These are phyloP conservation scores for Phytophthora pistaciae DNA, from an alignment of 352 stramenopile species.

Conservation along the genomic window DNA sequence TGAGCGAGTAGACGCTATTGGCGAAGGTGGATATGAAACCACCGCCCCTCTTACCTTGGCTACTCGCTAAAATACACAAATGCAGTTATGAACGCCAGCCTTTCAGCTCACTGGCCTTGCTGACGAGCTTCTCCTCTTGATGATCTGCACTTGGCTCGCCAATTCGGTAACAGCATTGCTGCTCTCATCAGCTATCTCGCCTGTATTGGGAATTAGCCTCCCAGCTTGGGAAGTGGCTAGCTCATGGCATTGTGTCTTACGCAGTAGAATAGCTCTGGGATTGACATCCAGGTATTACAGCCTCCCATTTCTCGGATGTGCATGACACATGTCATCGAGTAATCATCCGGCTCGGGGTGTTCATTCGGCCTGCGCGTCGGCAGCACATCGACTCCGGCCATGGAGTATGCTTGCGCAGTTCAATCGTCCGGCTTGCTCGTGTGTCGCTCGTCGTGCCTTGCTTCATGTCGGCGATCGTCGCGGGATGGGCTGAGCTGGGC, in stretches of 20 bases:
- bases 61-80: not conserved
- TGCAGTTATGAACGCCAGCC: not conserved
- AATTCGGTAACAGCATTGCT: not conserved
- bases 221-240: not conserved
- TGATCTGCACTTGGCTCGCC: not conserved
- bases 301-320: not conserved
- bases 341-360: not conserved
- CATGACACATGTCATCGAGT: not conserved
- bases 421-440: too few relatives aligned
- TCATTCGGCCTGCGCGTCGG: not conserved
- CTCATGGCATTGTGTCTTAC: too few relatives aligned
- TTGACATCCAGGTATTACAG: too few relatives aligned
- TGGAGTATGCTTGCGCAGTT: too few relatives aligned
- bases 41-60: not conserved
- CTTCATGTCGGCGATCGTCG: too few relatives aligned
- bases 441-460: not conserved
- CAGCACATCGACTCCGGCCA: too few relatives aligned
- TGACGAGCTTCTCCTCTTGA: not conserved
- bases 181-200: not conserved
- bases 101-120: too few relatives aligned
- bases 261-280: too few relatives aligned
- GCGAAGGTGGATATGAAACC: not conserved
- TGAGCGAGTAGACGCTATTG: not conserved
- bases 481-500: too few relatives aligned
- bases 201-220: not conserved